Evolutionary conservation across 257 asterid genomes (phyloP).

Genomic region (Solanum ossicruentum): DNA sequence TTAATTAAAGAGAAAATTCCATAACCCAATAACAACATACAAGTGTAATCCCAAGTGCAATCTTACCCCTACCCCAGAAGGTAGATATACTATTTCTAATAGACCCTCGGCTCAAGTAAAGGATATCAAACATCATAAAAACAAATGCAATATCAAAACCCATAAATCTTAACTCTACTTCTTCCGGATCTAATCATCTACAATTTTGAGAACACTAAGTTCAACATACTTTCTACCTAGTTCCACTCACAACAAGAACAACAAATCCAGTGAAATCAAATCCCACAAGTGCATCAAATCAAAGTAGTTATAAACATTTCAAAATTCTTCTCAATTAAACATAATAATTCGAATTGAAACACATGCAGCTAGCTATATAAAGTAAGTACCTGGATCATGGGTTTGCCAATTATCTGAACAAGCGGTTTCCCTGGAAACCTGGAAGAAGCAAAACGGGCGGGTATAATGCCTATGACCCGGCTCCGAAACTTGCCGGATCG

Average conservation of each 20-base stretch:
- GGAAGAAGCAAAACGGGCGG: constrained; percentile 90
- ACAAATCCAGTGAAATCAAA: neutral
- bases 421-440: constrained; percentile 90
- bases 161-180: neutral
- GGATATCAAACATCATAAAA: neutral
- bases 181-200: neutral
- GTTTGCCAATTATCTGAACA: constrained; percentile 77
- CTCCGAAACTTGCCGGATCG: constrained; percentile 53
- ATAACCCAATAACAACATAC: neutral
- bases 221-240: neutral
- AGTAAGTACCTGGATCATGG: constrained; percentile 72
- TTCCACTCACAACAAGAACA: neutral
- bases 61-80: neutral
- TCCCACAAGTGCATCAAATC: neutral
- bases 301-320: neutral
- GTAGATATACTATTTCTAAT: neutral
- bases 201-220: neutral
- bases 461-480: constrained; percentile 83
- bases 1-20: neutral
- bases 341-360: neutral
- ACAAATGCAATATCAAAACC: neutral
- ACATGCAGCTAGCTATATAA: too few relatives aligned
- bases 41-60: neutral
- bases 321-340: neutral
- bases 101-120: neutral